Base-by-base conservation (phyloP, 805 yeast species). In the Wickerhamiella siamensis region DNA sequence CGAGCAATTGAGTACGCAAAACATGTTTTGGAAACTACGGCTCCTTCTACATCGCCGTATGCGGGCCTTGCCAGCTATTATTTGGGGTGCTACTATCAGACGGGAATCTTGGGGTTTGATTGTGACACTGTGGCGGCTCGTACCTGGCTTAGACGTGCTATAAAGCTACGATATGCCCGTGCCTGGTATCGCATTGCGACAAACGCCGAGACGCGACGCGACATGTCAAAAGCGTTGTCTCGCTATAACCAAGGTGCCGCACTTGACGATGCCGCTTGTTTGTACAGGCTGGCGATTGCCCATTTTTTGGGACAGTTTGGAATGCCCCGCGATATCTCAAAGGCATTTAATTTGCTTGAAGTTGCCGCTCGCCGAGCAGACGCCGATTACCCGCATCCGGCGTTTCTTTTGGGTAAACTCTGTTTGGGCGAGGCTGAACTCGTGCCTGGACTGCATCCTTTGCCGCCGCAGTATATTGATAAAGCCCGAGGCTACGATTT, bases 341-440 rank as follows among this genome's bases (percentile, higher is more conserved):
- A 37, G 20, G 66, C 61, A 4, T 2, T 44, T 39, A 33, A 43
- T 33, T 34, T 57, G 43, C 20, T 56, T 51, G 42, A 53, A 50
- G 41, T 43, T 31, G 41, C 60, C 52, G 5, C 58, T 59, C 17
- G 43, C 41, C 24, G 46, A 37, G 52, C 60, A 16, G 68, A 64
- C 41, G 53, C 57, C 1, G 70, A 65, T 40, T 60, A 61, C 36
- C 61, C 68, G 4, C 59, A 56, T 33, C 59, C 68, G 1, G 58
- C 64, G 3, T 65, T 54, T 40, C 48, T 63, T 16, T 53, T 57
- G 31, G 69, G 69, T 8, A 52, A 58, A 35, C 38, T 61, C 24
- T 51, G 54, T 18, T 49, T 60, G 8, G 66, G 62, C 12, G 67
- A 64, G 40, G 64, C 59, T 6, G 65, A 61, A 34, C 47, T 52